Evolutionary conservation across 495 filamentous ascomycete genomes (phyloP), one percentile per base, ranked within the genome.

Genomic region (Aspergillus asperescens): DNA sequence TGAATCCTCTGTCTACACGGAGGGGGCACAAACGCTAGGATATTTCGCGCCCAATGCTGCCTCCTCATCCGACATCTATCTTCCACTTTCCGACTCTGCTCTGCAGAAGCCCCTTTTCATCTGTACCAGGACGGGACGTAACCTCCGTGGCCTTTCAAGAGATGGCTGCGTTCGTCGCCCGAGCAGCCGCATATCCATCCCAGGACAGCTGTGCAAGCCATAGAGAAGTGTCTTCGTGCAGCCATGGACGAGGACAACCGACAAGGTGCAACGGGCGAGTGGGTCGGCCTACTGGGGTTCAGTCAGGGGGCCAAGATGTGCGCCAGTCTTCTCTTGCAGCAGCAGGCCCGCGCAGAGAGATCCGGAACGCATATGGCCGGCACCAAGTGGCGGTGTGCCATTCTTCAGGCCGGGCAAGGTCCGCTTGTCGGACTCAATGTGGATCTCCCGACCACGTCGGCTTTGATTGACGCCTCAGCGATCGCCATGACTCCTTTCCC

Each of bases 1-100:
- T 81, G 82, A 34, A 75, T 88, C 41, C 81, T 87, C 55, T 86
- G 81, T 67, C 74, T 87, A 41, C 83, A 87, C 64, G 83, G 84
- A 61, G 82, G 83, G 45, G 82, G 83, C 53, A 74, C 77, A 42
- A 86, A 81, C 57, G 79, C 73, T 2, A 54, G 69, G n/a, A 76
- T 86, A 54, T 86, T 86, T 67, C 65, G 65, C 19, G 49, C 66
- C 1, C 84, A 88, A 65, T 78, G 76, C 52, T 81, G 83, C 50
- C 64, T 65, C 12, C 60, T 87, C 10, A 64, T 65, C 28, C 50
- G 55, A n/a, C 52, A 48, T 8, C 75, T 87, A 3, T 40, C 56
- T 5, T 58, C 67, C 4, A 55, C 69, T 41, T 86, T 86, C 64
- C 77, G 82, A 7, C 67, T 85, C 51, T 72, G 74, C 56, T 87